Evolutionary conservation across 2,329 filamentous ascomycete species (phyloP), one percentile per base, ranked within the genome.

Genomic region (Balansia obtecta): DNA sequence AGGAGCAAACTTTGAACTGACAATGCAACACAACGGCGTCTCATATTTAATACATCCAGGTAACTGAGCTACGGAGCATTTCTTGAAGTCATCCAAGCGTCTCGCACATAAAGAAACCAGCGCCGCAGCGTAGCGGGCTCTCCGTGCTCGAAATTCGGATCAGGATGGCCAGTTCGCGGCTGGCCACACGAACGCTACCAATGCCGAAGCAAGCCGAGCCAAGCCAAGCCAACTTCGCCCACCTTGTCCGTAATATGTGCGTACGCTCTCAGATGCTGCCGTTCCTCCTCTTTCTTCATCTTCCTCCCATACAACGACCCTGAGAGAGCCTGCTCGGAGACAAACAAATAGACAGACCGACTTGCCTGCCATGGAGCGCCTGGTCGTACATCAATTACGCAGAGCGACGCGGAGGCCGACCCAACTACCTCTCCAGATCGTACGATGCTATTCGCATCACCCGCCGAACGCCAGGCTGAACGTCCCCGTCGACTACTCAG

Each of bases 401-500:
- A 61, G 58, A 54, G 63, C 55, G 51, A 54, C 63, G 51, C 53
- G 54, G 52, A 52, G 54, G 34, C 43, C 54, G 52, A 45, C 50
- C 52, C 59, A 52, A 46, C 49, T 56, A 22, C 37, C 54, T 40
- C 45, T 56, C 49, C 57, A 55, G 32, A 51, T 58, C 40, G 51
- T 57, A 52, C 56, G 63, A 39, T 63, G 56, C 54, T 80, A 80
- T 63, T 81, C 77, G 50, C 75, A 76, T 46, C 74, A 77, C 51
- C 76, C 76, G 33, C 73, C 78, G 27, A 77, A 77, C 52, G 80
- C 80, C 48, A 75, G 72, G 57, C 79, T 98, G 50, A 98, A 98
- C 66, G 69, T 88, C 45, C 87, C 90, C 7, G 81, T 88, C 58
- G 90, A 97, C 72, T 98, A 93, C 69, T 80, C 83, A 54, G 82